Evolutionary conservation across 2,329 filamentous ascomycete species (phyloP).

Genomic region (Diaporthe caulivora): DNA sequence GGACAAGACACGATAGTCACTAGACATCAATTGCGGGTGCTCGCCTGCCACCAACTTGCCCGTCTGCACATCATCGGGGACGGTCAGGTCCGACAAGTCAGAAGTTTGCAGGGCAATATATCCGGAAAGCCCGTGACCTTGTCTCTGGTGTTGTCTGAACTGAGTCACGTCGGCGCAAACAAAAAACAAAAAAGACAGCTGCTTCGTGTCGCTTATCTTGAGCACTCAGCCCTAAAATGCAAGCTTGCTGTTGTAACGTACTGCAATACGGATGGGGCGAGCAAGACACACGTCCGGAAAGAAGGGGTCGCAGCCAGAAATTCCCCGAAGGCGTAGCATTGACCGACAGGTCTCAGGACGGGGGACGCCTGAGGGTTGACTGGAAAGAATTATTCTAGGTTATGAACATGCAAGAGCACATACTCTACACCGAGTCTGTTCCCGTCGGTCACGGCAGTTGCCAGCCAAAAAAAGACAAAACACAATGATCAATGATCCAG

Average conservation of each 20-base stretch:
- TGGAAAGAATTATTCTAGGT: slow-evolving; percentile 8
- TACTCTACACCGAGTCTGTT: not conserved
- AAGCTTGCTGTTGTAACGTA: slow-evolving; percentile 3
- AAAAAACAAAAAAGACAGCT: not conserved
- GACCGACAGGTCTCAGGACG: too few species aligned
- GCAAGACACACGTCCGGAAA: not conserved
- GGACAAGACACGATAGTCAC: not conserved
- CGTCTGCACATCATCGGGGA: not conserved
- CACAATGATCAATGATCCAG: not conserved
- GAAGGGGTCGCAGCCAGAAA: not conserved
- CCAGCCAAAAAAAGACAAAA: not conserved
- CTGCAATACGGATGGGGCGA: slow-evolving; percentile 1
- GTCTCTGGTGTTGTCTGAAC: slow-evolving; percentile 12
- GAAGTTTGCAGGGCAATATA: not conserved
- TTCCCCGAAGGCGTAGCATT: not conserved
- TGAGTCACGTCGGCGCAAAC: not conserved
- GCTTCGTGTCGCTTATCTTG: slow-evolving; percentile 12
- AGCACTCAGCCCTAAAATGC: slow-evolving; percentile 18
- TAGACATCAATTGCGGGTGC: not conserved
- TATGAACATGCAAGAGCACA: not conserved
- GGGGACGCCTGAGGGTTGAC: not conserved
- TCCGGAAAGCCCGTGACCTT: not conserved
- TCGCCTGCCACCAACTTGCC: not conserved
- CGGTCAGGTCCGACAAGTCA: slow-evolving; percentile 13
- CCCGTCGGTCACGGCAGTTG: not conserved